Conservation (phyloP, 768 basidiomycete species). For the Trametes cingulata region DNA sequence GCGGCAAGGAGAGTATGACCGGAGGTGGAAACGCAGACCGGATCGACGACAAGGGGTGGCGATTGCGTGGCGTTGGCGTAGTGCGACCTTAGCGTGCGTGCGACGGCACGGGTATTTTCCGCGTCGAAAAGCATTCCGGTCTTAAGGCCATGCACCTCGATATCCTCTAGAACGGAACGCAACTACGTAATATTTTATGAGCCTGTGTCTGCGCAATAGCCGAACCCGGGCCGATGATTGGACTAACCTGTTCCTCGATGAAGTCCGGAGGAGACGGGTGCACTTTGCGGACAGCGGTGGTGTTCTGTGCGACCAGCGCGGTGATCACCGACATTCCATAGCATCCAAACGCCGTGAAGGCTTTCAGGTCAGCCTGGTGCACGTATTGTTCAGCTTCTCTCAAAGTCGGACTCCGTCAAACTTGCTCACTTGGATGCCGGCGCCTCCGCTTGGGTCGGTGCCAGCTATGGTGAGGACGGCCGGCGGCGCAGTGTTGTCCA, state of each 20-base stretch:
- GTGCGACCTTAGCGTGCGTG: slow-evolving; percentile 46
- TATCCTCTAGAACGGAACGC: slow-evolving; percentile 67
- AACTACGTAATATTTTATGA: slow-evolving; percentile 46
- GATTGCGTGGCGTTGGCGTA: slow-evolving; percentile 32
- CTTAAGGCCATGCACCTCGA: slow-evolving; percentile 74
- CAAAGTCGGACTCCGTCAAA: background rate
- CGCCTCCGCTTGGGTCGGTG: slow-evolving; percentile 82
- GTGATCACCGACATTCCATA: slow-evolving; percentile 85
- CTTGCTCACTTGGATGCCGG: slow-evolving; percentile 77
- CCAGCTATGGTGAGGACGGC: slow-evolving; percentile 74
- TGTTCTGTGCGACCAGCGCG: slow-evolving; percentile 89
- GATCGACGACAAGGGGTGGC: slow-evolving; percentile 77
- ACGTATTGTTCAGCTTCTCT: background rate
- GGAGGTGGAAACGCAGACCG: slow-evolving; percentile 89
- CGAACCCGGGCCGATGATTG: no score
- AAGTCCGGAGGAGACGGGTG: slow-evolving; percentile 69
- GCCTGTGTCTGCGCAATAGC: no score
- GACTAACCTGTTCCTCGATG: slow-evolving; percentile 70
- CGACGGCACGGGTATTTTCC: slow-evolving; percentile 52
- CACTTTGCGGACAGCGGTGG: slow-evolving; percentile 75
- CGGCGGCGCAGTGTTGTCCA: slow-evolving; percentile 18
- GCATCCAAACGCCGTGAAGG: slow-evolving; percentile 74
- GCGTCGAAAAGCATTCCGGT: slow-evolving; percentile 85
- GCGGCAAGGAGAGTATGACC: slow-evolving; percentile 76
- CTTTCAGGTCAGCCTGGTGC: slow-evolving; percentile 79